phyloP scores from a whole-genome alignment of 2,329 filamentous ascomycete genomes.

The Coniochaeta hoffmannii region DNA sequence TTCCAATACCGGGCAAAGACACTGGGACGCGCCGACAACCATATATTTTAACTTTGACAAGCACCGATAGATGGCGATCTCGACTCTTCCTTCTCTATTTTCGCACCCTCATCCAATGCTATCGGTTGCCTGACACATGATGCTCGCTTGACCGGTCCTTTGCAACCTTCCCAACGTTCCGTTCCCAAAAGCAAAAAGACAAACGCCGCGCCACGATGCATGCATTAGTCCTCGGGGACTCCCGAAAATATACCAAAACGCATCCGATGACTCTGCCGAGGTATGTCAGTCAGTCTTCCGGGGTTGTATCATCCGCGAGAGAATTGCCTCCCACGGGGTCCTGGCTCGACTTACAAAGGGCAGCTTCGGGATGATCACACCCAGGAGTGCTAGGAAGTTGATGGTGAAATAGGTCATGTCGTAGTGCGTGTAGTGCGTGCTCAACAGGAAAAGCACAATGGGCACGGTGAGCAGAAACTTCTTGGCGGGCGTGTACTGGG shows the following conservation, averaged over 20 bases:
- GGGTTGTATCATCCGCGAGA: conserved; percentile 17
- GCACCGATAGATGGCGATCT: background rate
- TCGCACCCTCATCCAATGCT: background rate
- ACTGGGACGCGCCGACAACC: background rate
- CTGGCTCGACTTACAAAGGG: conserved; percentile 65
- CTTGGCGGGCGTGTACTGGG: conserved; percentile 97
- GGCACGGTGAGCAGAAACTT: conserved; percentile 95
- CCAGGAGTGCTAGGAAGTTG: conserved; percentile 88
- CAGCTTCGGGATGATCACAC: conserved; percentile 91
- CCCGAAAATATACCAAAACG: conserved; percentile 69
- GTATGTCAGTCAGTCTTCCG: conserved; percentile 21
- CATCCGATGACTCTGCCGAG: conserved; percentile 63
- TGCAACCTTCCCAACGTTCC: background rate
- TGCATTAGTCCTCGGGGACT: conserved; percentile 49
- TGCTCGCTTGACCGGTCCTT: conserved; percentile 1
- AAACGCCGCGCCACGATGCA: background rate
- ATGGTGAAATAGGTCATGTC: conserved; percentile 95
- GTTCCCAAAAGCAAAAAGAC: background rate
- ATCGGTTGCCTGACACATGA: background rate
- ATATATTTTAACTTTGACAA: background rate
- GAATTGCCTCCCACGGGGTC: conserved; percentile 1
- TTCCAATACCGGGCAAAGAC: too few species aligned
- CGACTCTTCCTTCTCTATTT: background rate
- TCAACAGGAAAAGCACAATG: conserved; percentile 88
- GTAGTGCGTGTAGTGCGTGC: conserved; percentile 98